Evolutionary conservation across 179 eudicot genomes (phyloP), one percentile per base, ranked within the genome.

Genomic region (Spergularia azorica): DNA sequence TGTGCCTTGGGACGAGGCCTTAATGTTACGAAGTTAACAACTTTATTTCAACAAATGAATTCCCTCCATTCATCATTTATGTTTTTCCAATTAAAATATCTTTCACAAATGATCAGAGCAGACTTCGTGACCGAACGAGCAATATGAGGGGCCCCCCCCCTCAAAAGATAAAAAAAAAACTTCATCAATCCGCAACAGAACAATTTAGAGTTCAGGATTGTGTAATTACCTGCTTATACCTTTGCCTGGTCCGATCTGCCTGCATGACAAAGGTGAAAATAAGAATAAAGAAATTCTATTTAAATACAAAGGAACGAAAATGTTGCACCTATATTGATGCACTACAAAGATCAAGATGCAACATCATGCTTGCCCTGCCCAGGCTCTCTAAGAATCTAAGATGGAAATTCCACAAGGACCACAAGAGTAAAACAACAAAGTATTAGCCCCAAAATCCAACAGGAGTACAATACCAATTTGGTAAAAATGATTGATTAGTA

Each of bases 191-290:
- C 48, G 15, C 5, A 6, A 15, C 36, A 15, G 32, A 72, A 69
- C 52, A 61, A 73, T 32, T 50, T 36, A 15, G 36, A 65, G 75
- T 38, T 52, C 41, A 51, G 51, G 50, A 63, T 60, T 55, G 73
- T 21, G 14, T 18, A 38, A 65, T 77, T 87, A 91, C 97, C 94
- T 84, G 90, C 74, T 84, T 85, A 58, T 77, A 84, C 78, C 94
- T 84, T 75, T 86, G 83, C 80, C 81, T 89, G 15, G 82, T 85
- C 73, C 84, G 79, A 74, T 83, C 88, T 51, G 58, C 90, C 97
- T 92, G 92, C 72, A 76, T 50, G 26, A 81, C 75, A 72, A 68
- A 36, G 32, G 54, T 78, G 52, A 79, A 73, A 72, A 48, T 16
- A 36, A 57, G 48, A 70, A 21, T 56, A 69, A 18, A 2, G 21